Evolutionary conservation across 164 flowering plant genomes (phyloP).

Genomic region (Akebia trifoliata): DNA sequence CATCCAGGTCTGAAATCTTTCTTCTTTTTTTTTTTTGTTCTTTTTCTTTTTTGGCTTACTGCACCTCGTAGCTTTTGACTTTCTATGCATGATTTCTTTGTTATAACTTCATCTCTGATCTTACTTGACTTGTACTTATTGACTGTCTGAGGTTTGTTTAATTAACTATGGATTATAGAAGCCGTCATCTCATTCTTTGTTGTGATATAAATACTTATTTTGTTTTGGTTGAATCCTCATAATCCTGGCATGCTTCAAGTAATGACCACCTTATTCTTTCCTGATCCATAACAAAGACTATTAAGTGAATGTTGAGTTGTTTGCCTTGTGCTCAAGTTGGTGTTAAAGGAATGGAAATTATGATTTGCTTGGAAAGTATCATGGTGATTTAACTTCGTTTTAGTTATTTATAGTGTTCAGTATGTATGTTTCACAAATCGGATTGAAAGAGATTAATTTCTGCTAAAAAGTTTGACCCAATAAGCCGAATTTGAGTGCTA

Average conservation of each 20-base stretch:
- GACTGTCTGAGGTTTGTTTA: background rate
- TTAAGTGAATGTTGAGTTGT: background rate
- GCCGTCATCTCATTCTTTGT: too few species aligned
- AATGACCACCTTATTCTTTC: background rate
- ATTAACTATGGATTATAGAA: background rate
- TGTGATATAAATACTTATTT: background rate
- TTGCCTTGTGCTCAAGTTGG: background rate
- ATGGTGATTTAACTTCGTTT: too few species aligned
- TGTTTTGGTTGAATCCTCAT: background rate
- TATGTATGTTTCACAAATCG: too few species aligned
- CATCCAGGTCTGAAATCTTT: constrained; percentile 58
- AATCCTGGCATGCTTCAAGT: background rate
- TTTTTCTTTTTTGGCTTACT: background rate
- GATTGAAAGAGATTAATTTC: too few species aligned
- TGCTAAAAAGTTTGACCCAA: too few species aligned
- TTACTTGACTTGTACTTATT: too few species aligned
- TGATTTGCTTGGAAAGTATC: background rate
- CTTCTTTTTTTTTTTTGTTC: background rate
- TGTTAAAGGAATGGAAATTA: background rate
- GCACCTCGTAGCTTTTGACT: background rate
- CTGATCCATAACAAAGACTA: background rate
- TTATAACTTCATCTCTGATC: too few species aligned
- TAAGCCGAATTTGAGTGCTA: too few species aligned
- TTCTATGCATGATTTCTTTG: background rate
- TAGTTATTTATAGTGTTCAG: too few species aligned